Evolutionary conservation across 2,329 filamentous ascomycete genomes (phyloP).

Genomic region (Ophiostoma quercus): DNA sequence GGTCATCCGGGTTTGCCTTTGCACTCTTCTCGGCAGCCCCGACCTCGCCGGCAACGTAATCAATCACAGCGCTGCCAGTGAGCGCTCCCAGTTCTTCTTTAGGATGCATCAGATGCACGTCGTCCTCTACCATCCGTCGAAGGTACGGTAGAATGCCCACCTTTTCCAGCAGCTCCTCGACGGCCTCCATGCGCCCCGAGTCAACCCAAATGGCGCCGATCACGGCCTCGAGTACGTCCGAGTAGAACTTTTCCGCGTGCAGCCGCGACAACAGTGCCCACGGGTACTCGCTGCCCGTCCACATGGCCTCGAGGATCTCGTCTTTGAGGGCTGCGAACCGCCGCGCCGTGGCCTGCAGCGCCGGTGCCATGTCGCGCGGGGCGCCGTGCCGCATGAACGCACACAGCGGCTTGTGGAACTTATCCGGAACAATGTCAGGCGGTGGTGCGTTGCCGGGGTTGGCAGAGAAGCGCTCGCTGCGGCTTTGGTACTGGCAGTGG

Average conservation of each 20-base stretch:
- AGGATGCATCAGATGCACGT: constrained; percentile 55
- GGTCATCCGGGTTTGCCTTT: neutral
- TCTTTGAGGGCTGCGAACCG: constrained; percentile 47
- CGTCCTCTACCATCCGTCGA: constrained; percentile 53
- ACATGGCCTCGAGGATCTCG: constrained; percentile 48
- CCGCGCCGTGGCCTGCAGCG: constrained; percentile 33
- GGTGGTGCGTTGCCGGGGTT: neutral
- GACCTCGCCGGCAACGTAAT: constrained; percentile 42
- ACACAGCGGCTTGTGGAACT: constrained; percentile 49
- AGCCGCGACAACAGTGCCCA: constrained; percentile 68
- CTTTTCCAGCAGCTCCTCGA: constrained; percentile 54
- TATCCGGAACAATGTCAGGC: neutral
- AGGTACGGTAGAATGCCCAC: constrained; percentile 63
- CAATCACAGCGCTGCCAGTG: constrained; percentile 47
- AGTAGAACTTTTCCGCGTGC: constrained; percentile 69
- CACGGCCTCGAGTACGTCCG: constrained; percentile 74
- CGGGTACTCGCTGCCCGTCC: constrained; percentile 56
- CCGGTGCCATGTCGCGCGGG: constrained; percentile 42
- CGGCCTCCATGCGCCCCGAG: constrained; percentile 56
- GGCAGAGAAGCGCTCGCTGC: neutral
- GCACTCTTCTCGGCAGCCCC: constrained; percentile 11
- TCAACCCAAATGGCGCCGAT: constrained; percentile 83
- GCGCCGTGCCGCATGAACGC: constrained; percentile 60
- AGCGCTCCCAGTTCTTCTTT: constrained; percentile 64
- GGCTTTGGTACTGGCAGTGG: neutral